A percentile compares a stretch with the other conserved stretches of the same genome.
These are phyloP conservation scores for Arctostaphylos glauca DNA, from an alignment of 148 eudicot genomes.

Conservation along the genomic window DNA sequence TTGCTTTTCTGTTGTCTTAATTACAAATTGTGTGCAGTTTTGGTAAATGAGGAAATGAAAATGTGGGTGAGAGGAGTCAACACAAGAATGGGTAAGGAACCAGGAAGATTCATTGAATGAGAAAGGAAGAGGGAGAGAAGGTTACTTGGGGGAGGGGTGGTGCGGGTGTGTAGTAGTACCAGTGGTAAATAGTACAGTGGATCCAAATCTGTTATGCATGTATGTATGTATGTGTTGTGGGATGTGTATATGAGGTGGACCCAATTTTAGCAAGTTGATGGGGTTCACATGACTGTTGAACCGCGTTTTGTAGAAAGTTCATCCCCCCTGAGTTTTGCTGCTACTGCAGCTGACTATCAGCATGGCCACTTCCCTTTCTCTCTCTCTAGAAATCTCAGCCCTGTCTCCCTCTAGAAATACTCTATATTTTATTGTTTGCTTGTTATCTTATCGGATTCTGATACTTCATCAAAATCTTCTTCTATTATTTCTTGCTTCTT, in stretches of 20 bases:
- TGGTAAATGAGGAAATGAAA: constrained; percentile 15
- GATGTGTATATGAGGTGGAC: constrained; percentile 16
- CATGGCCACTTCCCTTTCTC: constrained; percentile 23
- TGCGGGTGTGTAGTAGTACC: constrained; percentile 23
- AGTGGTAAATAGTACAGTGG: neutral
- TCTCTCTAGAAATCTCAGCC: neutral
- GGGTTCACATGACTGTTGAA: constrained; percentile 16
- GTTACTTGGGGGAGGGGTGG: neutral
- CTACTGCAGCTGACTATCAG: constrained; percentile 24
- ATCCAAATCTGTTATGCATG: constrained; percentile 24
- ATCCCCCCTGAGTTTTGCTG: constrained; percentile 48
- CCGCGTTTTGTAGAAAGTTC: constrained; percentile 27
- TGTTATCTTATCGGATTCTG: neutral
- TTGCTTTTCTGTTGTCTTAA: neutral
- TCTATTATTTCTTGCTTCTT: neutral
- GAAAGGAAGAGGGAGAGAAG: constrained; percentile 11
- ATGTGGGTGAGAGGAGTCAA: constrained; percentile 52
- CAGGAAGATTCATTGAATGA: constrained; percentile 59
- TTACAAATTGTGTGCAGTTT: constrained; percentile 1
- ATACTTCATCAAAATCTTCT: neutral
- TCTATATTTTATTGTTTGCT: neutral
- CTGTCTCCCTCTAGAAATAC: neutral
- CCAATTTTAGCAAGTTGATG: constrained; percentile 12
- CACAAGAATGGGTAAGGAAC: constrained; percentile 33
- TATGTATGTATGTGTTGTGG: constrained; percentile 1